Evolutionary conservation across 208 protist genomes (phyloP).

Genomic region (Trypanosoma melophagium): DNA sequence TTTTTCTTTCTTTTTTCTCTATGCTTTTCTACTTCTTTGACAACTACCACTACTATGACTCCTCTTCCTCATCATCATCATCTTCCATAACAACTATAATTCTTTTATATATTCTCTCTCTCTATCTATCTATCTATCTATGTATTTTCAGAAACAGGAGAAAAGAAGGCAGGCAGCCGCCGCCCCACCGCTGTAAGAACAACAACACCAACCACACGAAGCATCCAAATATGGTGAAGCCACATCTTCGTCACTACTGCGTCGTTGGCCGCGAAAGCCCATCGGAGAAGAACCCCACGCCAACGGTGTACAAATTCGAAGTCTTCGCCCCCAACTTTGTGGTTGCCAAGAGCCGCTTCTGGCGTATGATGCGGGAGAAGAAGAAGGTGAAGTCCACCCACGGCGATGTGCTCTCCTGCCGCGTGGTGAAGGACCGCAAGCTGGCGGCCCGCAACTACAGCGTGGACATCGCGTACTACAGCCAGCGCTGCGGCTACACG

Average conservation of each 20-base stretch:
- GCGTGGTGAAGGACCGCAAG: conserved; percentile 95
- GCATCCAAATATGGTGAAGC: conserved; percentile 79
- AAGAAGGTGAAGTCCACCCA: conserved; percentile 98
- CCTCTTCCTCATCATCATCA: too few relatives aligned
- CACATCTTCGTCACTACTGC: conserved; percentile 92
- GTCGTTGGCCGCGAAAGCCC: conserved; percentile 92
- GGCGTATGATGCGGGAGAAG: conserved; percentile 98
- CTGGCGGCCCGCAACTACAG: conserved; percentile 98
- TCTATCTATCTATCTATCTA: too few relatives aligned
- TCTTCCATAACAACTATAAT: too few relatives aligned
- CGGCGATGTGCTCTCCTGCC: conserved; percentile 95
- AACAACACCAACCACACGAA: too few relatives aligned
- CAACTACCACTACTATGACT: too few relatives aligned
- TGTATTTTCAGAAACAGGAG: conserved; percentile 12
- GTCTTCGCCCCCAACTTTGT: conserved; percentile 98
- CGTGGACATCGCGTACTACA: conserved; percentile 98
- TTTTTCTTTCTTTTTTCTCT: too few relatives aligned
- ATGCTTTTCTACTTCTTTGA: too few relatives aligned
- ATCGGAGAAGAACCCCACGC: conserved; percentile 47
- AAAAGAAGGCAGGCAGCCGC: conserved; percentile 7
- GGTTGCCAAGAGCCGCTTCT: conserved; percentile 98
- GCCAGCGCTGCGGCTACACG: conserved; percentile 96
- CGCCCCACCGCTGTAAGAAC: too few relatives aligned
- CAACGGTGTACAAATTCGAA: conserved; percentile 97
- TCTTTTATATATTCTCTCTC: background rate